These are phyloP conservation scores for Trichoderma semiorbis DNA, from an alignment of 2,329 filamentous ascomycete species.

Conservation along the genomic window DNA sequence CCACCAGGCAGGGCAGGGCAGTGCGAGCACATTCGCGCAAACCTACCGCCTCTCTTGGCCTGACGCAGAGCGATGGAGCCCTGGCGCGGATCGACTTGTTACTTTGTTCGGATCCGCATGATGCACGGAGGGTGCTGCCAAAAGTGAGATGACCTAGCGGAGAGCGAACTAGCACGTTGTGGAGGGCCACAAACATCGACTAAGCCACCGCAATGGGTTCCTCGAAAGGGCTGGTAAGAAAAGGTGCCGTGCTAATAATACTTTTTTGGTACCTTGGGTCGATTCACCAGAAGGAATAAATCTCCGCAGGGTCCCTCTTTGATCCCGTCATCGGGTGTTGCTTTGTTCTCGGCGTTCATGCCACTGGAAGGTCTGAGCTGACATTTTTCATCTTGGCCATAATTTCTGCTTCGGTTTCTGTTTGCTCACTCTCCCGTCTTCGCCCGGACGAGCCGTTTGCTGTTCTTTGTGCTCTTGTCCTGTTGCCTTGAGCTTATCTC, in stretches of 20 bases:
- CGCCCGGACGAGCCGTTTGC: neutral
- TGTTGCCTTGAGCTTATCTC: neutral
- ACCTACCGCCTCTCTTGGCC: neutral
- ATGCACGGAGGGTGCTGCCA: constrained; percentile 3
- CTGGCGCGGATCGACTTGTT: constrained; percentile 1
- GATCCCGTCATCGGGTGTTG: neutral
- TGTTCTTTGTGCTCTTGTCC: neutral
- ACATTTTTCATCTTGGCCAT: neutral
- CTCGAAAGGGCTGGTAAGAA: neutral
- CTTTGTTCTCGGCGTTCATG: neutral
- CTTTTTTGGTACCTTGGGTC: neutral
- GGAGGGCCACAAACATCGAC: constrained; percentile 12
- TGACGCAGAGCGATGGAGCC: neutral
- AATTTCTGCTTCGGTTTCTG: neutral
- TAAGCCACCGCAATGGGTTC: constrained; percentile 16
- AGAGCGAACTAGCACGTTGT: constrained; percentile 6
- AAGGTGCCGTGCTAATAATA: neutral
- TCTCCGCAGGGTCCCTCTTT: neutral
- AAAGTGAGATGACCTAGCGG: constrained; percentile 16
- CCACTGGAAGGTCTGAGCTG: constrained; percentile 5
- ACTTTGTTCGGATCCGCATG: neutral
- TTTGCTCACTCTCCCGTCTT: neutral
- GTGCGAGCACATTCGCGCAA: neutral
- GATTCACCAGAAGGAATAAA: constrained; percentile 2
- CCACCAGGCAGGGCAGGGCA: neutral